Evolutionary conservation across 2,329 filamentous ascomycete species (phyloP).

Genomic region (Cyphellophora attinorum): DNA sequence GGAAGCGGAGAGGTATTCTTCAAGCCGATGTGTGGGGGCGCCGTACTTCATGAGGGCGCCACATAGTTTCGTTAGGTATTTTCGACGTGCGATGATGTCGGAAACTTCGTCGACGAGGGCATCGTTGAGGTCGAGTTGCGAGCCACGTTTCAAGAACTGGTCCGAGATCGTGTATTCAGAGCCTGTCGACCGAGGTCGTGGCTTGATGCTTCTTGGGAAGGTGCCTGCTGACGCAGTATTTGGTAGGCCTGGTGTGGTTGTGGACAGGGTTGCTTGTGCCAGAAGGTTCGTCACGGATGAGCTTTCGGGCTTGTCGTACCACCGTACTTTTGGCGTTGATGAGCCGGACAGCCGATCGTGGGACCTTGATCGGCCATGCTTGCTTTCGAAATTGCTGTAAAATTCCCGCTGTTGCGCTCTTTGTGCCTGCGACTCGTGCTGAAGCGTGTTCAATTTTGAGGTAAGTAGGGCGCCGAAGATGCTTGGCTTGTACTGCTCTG

Average conservation of each 20-base stretch:
- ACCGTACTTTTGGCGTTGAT: conserved; percentile 12
- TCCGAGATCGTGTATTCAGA: no score
- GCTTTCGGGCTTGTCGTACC: conserved; percentile 12
- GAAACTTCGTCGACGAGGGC: conserved; percentile 4
- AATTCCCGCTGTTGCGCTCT: no score
- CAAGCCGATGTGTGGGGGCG: conserved; percentile 80
- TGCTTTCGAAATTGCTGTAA: not conserved
- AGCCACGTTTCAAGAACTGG: no score
- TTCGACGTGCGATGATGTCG: conserved; percentile 6
- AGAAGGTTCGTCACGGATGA: conserved; percentile 2
- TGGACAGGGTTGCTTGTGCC: conserved; percentile 3
- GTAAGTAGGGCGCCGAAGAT: conserved; percentile 5
- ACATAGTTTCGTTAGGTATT: conserved; percentile 8
- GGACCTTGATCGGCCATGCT: not conserved
- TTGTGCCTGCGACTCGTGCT: not conserved
- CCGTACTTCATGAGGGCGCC: conserved; percentile 76
- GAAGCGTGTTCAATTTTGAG: conserved; percentile 4
- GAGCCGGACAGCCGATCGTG: conserved; percentile 3
- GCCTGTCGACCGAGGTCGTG: no score
- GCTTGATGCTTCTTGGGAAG: no score
- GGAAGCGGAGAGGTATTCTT: conserved; percentile 85
- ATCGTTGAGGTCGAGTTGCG: conserved; percentile 2
- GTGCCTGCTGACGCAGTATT: no score
- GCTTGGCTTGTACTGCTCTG: conserved; percentile 7
- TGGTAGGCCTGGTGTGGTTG: conserved; percentile 1